Evolutionary conservation across 106 monocot genomes (phyloP), one percentile per base, ranked within the genome.

Genomic region (Acanthochlamys bracteata): DNA sequence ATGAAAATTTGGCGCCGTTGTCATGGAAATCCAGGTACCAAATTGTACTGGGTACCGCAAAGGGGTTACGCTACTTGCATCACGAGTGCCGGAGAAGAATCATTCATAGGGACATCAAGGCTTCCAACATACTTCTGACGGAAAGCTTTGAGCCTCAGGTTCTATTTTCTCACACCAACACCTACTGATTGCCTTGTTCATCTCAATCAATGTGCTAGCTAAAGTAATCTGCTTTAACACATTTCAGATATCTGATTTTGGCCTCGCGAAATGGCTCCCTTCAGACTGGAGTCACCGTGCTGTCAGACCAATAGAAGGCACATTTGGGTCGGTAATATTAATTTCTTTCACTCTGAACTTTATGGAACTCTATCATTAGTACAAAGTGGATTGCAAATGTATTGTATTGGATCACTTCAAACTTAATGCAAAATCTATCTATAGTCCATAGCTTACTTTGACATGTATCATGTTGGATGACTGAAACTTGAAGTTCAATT

Each of bases 71-170:
- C 10, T 88, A 88, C 57, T 59, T 88, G 60, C 87, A 88, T 69
- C 76, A 74, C 26, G 83, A 64, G 17, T 88, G 87, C 71, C 70
- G 59, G 71, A 83, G 87, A 55, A 83, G 83, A 70, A 88, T 88
- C 68, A 83, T 88, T 21, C 82, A 88, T 60, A 76, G 87, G 47
- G 87, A 88, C 57, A 83, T 88, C 71, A 88, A 88, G 60, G 61
- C 83, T 13, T 88, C 83, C 8, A 88, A 88, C 64, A 69, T 88
- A 26, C 74, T 88, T 41, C 58, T 83, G 4, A 80, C 70, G 0
- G 59, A 57, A n/a, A 71, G 80, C 27, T 83, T 83, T 46, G 76
- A 80, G 20, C 83, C 87, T 25, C 80, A 75, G 74, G 84, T 80
- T 42, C 0, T 0, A 53, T 21, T 9, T 45, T 9, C 43, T 45